Evolutionary conservation across 352 stramenopile genomes (phyloP), one percentile per base, ranked within the genome.

Genomic region (Pythium plurisporium): DNA sequence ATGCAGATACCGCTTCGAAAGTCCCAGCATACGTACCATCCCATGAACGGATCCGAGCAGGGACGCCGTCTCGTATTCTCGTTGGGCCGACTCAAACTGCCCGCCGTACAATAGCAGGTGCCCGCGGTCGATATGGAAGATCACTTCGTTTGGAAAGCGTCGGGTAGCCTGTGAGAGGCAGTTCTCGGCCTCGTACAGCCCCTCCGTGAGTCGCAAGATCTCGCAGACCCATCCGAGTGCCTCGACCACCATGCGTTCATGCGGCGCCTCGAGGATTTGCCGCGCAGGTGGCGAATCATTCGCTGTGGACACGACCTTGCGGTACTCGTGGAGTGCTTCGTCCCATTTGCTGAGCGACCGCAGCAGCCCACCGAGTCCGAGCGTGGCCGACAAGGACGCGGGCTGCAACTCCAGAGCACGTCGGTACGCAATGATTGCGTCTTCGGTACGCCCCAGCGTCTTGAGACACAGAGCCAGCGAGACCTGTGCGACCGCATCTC

Each of bases 101-200:
- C 75, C 74, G 3, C 66, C 72, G 20, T 72, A 67, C 0, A 81
- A 47, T 14, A 89, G 42, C 54, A 89, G 56, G 38, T 86, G 72
- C 2, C 82, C 82, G 5, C 70, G 73, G 12, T 88, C 78, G 55
- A 86, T 82, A 38, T 72, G 68, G 57, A 91, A 87, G 14, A 56
- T 31, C 2, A 75, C 37, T 27, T 88, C 71, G n/a, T 79, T 41
- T 1, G 78, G 80, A 66, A 78, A 92, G 14, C 63, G 64, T 44
- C 60, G 45, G 9, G 82, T 59, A 2, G 76, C 70, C 14, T 88
- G 61, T 12, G 70, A 67, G 10, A 89, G 49, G 45, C 82, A 91
- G 12, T 62, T 65, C 20, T 90, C 74, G 19, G 76, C 74, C 14
- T 74, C 64, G 23, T 72, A 62, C 63, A 66, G 69, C 3, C 73